phyloP scores from a whole-genome alignment of 139 green algal genomes.

The Tetraselmis striata region DNA sequence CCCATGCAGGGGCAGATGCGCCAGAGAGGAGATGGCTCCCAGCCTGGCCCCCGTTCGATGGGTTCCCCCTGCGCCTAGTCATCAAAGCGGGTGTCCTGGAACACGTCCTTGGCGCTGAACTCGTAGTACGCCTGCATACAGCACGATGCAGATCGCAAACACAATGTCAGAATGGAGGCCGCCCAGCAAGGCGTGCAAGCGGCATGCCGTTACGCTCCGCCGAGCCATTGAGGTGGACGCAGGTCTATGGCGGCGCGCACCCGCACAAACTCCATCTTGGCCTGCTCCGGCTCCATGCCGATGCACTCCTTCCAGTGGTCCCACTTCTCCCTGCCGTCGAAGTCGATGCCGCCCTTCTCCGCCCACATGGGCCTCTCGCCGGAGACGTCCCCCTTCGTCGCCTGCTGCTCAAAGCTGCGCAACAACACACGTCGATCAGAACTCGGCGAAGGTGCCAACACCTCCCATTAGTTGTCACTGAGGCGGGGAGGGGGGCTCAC shows the following conservation, averaged over 20 bases:
- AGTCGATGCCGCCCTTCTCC: constrained; percentile 88
- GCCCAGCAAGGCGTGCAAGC: background rate
- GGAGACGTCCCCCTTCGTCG: constrained; percentile 64
- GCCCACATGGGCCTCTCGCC: constrained; percentile 86
- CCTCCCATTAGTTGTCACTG: too few species aligned
- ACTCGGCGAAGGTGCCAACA: too few species aligned
- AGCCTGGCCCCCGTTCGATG: too few species aligned
- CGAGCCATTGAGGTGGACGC: background rate
- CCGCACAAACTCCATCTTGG: constrained; percentile 69
- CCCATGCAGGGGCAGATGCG: too few species aligned
- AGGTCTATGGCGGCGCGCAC: background rate
- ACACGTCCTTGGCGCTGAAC: constrained; percentile 59
- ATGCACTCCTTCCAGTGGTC: constrained; percentile 77
- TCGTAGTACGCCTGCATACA: constrained; percentile 58
- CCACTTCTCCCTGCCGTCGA: constrained; percentile 78
- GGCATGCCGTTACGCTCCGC: background rate
- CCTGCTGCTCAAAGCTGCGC: constrained; percentile 36
- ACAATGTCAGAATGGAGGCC: background rate
- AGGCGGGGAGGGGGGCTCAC: constrained; percentile 10
- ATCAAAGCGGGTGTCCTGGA: constrained; percentile 48
- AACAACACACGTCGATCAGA: too few species aligned
- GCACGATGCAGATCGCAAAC: constrained; percentile 3
- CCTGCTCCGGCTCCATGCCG: constrained; percentile 50
- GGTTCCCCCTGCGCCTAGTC: too few species aligned
- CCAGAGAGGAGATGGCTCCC: too few species aligned